Evolutionary conservation across 2,329 filamentous ascomycete species (phyloP).

Genomic region (Epicoccum nigrum): DNA sequence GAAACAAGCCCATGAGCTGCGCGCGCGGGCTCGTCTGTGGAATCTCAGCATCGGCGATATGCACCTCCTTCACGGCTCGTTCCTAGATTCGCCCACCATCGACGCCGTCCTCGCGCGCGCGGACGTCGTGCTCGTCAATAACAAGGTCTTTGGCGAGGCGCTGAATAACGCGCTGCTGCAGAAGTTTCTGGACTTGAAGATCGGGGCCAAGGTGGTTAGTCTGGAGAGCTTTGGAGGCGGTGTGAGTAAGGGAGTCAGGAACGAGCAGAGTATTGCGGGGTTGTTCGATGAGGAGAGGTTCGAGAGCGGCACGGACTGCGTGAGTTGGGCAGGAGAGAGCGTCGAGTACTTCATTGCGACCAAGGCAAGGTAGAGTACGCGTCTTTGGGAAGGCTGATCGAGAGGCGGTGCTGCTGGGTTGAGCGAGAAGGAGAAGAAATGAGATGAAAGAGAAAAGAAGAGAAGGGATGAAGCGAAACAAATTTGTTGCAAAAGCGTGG

Average conservation of each 20-base stretch:
- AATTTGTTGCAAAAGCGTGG: too few species aligned
- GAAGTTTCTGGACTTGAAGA: conserved; percentile 92
- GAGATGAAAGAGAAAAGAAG: too few species aligned
- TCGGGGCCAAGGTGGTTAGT: conserved; percentile 87
- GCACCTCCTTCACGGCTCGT: conserved; percentile 82
- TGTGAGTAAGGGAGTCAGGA: conserved; percentile 74
- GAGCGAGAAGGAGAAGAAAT: too few species aligned
- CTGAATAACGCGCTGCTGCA: conserved; percentile 85
- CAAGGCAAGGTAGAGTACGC: conserved; percentile 58
- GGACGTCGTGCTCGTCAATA: conserved; percentile 97
- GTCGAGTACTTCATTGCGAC: conserved; percentile 85
- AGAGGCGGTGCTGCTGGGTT: too few species aligned
- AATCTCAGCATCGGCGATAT: conserved; percentile 80
- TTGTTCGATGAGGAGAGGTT: conserved; percentile 78
- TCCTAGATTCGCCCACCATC: conserved; percentile 75
- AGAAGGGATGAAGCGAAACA: too few species aligned
- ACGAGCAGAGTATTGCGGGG: conserved; percentile 80
- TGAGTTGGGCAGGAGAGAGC: conserved; percentile 88
- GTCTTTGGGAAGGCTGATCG: too few species aligned
- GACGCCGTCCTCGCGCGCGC: conserved; percentile 77
- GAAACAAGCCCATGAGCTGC: conserved; percentile 81
- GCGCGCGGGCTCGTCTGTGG: conserved; percentile 86
- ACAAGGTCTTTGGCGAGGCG: conserved; percentile 89
- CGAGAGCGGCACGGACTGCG: conserved; percentile 70
- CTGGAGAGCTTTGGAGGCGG: conserved; percentile 85